phyloP scores from a whole-genome alignment of 306 rosid species.

The Gastrolobium bilobum region DNA sequence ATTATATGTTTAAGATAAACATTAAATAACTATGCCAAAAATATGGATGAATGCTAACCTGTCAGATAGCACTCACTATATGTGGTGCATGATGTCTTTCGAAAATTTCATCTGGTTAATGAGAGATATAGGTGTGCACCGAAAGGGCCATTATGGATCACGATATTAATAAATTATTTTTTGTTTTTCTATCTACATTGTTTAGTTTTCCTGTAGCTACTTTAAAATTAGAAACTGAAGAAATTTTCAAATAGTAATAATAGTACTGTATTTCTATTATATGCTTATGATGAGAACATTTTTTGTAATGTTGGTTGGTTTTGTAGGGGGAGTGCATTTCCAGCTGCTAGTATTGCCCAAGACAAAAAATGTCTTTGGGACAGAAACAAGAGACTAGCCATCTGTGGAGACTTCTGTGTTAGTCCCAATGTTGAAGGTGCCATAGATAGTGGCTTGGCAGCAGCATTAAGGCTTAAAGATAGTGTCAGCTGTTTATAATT shows the following conservation, averaged over 20 bases:
- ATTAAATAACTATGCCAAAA: background rate
- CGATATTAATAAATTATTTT: background rate
- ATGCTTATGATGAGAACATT: background rate
- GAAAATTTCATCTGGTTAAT: no score
- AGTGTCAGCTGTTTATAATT: slow-evolving; percentile 60
- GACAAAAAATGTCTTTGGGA: slow-evolving; percentile 90
- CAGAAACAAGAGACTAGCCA: slow-evolving; percentile 72
- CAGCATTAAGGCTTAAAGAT: slow-evolving; percentile 74
- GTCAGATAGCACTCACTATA: background rate
- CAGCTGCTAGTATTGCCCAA: slow-evolving; percentile 73
- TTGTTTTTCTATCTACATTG: background rate
- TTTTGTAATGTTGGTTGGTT: slow-evolving; percentile 37
- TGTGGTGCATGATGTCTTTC: no score
- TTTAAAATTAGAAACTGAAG: background rate
- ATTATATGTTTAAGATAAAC: background rate
- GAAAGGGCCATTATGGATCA: slow-evolving; percentile 5
- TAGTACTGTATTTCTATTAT: slow-evolving; percentile 4
- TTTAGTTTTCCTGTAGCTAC: slow-evolving; percentile 2
- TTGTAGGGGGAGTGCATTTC: slow-evolving; percentile 95
- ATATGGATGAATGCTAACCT: slow-evolving; percentile 7
- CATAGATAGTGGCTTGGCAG: slow-evolving; percentile 83
- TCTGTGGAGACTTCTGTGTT: slow-evolving; percentile 93
- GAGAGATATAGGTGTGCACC: background rate
- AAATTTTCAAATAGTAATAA: background rate
- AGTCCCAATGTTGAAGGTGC: slow-evolving; percentile 95